Percentiles rank a stretch among this genome's conserved stretches.
phyloP scores from a whole-genome alignment of 768 basidiomycete species.

The Psilocybe sp. region DNA sequence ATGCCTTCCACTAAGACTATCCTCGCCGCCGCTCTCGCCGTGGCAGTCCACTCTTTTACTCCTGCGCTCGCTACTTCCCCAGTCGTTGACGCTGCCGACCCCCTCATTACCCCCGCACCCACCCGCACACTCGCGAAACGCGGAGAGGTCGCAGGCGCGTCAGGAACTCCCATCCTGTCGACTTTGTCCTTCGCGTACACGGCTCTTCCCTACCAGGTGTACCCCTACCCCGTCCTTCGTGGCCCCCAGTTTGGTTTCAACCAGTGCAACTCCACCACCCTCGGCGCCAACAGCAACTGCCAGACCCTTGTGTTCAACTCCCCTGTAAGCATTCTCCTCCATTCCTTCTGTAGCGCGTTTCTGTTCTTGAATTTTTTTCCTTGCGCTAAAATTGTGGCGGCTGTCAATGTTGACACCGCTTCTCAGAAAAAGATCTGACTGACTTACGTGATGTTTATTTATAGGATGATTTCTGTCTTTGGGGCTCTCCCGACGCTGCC shows the following conservation, averaged over 20 bases:
- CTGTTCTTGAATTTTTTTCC: no score
- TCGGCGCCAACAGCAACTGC: slow-evolving; percentile 53
- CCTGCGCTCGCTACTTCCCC: not conserved
- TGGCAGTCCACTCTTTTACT: slow-evolving; percentile 14
- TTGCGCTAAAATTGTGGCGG: no score
- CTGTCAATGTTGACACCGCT: not conserved
- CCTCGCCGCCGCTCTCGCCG: slow-evolving; percentile 8
- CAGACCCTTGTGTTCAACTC: slow-evolving; percentile 62
- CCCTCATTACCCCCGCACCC: slow-evolving; percentile 7
- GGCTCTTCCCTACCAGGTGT: slow-evolving; percentile 16
- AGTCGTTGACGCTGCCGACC: slow-evolving; percentile 3
- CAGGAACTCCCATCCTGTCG: slow-evolving; percentile 17
- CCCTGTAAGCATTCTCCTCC: slow-evolving; percentile 29
- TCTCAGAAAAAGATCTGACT: not conserved
- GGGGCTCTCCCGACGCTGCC: slow-evolving; percentile 49
- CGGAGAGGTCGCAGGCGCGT: slow-evolving; percentile 11
- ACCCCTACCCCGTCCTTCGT: slow-evolving; percentile 22
- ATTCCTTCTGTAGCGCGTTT: not conserved
- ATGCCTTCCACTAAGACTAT: not conserved
- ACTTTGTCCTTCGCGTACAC: slow-evolving; percentile 16
- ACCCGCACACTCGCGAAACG: slow-evolving; percentile 8
- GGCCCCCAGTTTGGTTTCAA: slow-evolving; percentile 63
- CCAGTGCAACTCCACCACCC: slow-evolving; percentile 67
- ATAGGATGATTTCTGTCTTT: slow-evolving; percentile 60
- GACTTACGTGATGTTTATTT: not conserved